Percentiles rank a stretch among this genome's conserved stretches.
Conservation (phyloP, 2,329 filamentous ascomycete genomes). For the Cadophora sp. region DNA sequence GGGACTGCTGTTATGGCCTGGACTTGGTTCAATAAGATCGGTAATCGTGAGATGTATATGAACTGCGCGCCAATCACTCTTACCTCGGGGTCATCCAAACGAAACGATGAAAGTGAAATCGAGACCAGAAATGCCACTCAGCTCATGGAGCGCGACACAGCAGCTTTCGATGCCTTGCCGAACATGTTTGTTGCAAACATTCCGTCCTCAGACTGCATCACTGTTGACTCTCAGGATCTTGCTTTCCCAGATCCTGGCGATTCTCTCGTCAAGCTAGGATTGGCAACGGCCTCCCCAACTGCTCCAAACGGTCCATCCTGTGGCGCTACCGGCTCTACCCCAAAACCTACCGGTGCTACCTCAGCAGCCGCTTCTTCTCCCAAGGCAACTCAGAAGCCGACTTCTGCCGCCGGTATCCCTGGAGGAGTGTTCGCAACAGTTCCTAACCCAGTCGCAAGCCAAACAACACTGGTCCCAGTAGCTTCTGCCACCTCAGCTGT, state of each 20-base stretch:
- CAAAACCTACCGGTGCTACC: too few species aligned
- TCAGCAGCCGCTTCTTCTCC: neutral
- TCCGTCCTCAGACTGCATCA: slow-evolving; percentile 63
- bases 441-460: slow-evolving; percentile 24
- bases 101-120: slow-evolving; percentile 40
- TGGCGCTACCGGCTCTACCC: too few species aligned
- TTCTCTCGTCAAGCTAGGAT: slow-evolving; percentile 31
- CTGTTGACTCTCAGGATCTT: slow-evolving; percentile 60
- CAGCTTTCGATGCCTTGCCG: slow-evolving; percentile 68
- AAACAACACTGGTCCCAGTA: slow-evolving; percentile 23
- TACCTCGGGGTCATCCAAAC: slow-evolving; percentile 56
- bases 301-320: too few species aligned
- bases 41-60: slow-evolving; percentile 98
- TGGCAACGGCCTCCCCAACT: slow-evolving; percentile 31
- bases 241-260: slow-evolving; percentile 73
- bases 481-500: slow-evolving; percentile 32
- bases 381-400: slow-evolving; percentile 16
- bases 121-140: slow-evolving; percentile 31
- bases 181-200: slow-evolving; percentile 80
- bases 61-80: slow-evolving; percentile 84
- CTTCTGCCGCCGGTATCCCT: slow-evolving; percentile 26
- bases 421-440: slow-evolving; percentile 47
- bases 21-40: slow-evolving; percentile 94
- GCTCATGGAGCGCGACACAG: slow-evolving; percentile 46
- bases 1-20: slow-evolving; percentile 86